Evolutionary conservation across 306 rosid species (phyloP).

Genomic region (Cyamopsis tetragonoloba): DNA sequence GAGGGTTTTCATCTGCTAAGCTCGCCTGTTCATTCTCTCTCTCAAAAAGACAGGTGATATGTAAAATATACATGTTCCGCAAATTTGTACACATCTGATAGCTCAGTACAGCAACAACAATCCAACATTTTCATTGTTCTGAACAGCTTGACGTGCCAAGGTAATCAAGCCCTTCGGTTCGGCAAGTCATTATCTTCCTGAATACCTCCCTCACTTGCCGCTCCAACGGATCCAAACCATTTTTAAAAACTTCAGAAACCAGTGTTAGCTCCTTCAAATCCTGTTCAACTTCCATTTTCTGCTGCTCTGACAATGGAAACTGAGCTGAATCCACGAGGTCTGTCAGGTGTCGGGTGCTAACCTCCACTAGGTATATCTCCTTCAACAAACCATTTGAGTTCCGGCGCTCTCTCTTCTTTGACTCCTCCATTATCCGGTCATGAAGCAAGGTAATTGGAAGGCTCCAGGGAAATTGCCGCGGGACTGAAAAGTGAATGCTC

Average conservation of each 20-base stretch:
- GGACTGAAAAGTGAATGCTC: constrained; percentile 62
- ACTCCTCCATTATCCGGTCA: constrained; percentile 74
- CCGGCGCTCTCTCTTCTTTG: constrained; percentile 72
- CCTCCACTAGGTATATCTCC: constrained; percentile 83
- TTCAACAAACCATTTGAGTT: constrained; percentile 69
- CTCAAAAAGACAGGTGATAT: constrained; percentile 36
- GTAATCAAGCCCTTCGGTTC: constrained; percentile 78
- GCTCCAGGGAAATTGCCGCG: constrained; percentile 70
- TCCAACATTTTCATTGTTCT: constrained; percentile 31
- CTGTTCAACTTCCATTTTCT: constrained; percentile 57
- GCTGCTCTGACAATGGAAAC: constrained; percentile 69
- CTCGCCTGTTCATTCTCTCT: constrained; percentile 23
- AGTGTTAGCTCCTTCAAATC: constrained; percentile 45
- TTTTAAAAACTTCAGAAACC: constrained; percentile 50
- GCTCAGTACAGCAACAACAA: constrained; percentile 33
- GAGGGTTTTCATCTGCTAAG: constrained; percentile 11
- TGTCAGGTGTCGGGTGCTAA: constrained; percentile 55
- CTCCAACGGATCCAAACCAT: constrained; percentile 72
- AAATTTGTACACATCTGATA: constrained; percentile 51
- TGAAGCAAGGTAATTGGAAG: constrained; percentile 47
- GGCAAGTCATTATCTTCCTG: constrained; percentile 61
- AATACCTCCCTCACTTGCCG: constrained; percentile 78
- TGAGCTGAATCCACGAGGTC: constrained; percentile 74
- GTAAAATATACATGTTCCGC: constrained; percentile 32
- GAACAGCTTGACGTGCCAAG: constrained; percentile 42